A percentile compares a stretch with the other conserved stretches of the same genome.
Evolutionary conservation across 805 yeast species (phyloP).

Genomic region (Candida pini): DNA sequence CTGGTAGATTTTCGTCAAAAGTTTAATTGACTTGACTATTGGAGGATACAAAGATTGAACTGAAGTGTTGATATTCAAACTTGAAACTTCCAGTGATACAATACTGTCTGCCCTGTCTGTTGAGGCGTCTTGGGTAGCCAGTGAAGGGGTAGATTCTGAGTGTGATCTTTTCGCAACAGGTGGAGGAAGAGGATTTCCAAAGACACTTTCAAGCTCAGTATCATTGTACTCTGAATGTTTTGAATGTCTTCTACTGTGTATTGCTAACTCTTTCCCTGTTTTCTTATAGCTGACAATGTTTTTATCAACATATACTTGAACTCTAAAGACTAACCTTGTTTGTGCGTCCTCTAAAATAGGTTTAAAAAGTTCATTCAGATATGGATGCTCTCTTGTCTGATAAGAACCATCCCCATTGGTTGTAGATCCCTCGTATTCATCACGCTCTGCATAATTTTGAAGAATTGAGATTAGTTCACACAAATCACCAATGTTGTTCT

Average conservation of each 20-base stretch:
- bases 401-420: slow-evolving; percentile 12
- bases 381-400: slow-evolving; percentile 12
- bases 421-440: slow-evolving; percentile 28
- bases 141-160: slow-evolving; percentile 2
- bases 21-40: slow-evolving; percentile 56
- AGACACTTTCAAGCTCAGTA: slow-evolving; percentile 2
- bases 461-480: slow-evolving; percentile 73
- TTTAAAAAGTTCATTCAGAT: slow-evolving; percentile 49
- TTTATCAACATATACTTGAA: slow-evolving; percentile 66
- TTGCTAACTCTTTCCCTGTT: slow-evolving; percentile 58
- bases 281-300: slow-evolving; percentile 65
- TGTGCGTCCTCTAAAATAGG: slow-evolving; percentile 77
- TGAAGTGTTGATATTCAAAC: slow-evolving; percentile 5
- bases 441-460: slow-evolving; percentile 61
- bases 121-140: too few relatives aligned
- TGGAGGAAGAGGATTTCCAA: background rate
- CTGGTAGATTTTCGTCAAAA: slow-evolving; percentile 75
- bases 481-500: slow-evolving; percentile 56
- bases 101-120: slow-evolving; percentile 9
- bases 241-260: slow-evolving; percentile 37
- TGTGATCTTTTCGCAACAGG: background rate
- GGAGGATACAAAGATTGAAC: slow-evolving; percentile 52
- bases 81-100: slow-evolving; percentile 6
- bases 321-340: slow-evolving; percentile 71
- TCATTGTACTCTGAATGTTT: slow-evolving; percentile 1